A percentile compares a stretch with the other conserved stretches of the same genome.
These are phyloP conservation scores for Pseudogymnoascus sp. DNA, from an alignment of 2,329 filamentous ascomycete genomes.

Conservation along the genomic window DNA sequence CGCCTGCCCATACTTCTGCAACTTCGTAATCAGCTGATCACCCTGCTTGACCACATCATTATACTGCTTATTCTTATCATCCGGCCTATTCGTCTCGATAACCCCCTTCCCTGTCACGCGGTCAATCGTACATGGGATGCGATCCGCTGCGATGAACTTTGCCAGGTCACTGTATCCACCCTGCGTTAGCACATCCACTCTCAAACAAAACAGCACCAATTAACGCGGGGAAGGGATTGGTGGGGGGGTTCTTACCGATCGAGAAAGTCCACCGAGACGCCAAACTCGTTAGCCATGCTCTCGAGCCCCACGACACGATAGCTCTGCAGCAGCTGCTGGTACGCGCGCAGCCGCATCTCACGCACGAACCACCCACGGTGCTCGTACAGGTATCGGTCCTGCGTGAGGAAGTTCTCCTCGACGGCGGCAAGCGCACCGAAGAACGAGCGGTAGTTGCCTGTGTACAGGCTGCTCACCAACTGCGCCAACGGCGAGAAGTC, in stretches of 20 bases:
- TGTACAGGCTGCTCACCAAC: conserved; percentile 86
- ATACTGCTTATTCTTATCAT: conserved; percentile 99
- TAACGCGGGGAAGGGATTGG: neutral
- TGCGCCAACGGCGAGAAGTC: conserved; percentile 85
- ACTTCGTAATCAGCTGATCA: conserved; percentile 94
- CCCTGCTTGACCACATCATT: conserved; percentile 96
- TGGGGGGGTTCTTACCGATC: conserved; percentile 61
- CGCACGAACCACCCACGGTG: conserved; percentile 96
- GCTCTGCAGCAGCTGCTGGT: conserved; percentile 94
- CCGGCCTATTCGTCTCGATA: conserved; percentile 94
- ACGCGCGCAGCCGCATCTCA: conserved; percentile 93
- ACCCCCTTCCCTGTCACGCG: conserved; percentile 92
- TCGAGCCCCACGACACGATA: conserved; percentile 95
- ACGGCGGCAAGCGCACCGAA: conserved; percentile 84
- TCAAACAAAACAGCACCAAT: neutral
- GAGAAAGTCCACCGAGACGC: conserved; percentile 91
- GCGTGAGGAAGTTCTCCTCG: conserved; percentile 87
- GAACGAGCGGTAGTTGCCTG: conserved; percentile 87
- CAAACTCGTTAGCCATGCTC: conserved; percentile 96
- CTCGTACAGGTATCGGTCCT: conserved; percentile 92
- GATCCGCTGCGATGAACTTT: conserved; percentile 90
- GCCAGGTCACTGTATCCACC: conserved; percentile 65
- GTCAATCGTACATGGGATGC: conserved; percentile 95
- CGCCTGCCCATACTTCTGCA: conserved; percentile 98
- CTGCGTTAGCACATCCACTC: conserved; percentile 13